Conservation (phyloP, 169 alveolate species). For the Theileria parva region DNA sequence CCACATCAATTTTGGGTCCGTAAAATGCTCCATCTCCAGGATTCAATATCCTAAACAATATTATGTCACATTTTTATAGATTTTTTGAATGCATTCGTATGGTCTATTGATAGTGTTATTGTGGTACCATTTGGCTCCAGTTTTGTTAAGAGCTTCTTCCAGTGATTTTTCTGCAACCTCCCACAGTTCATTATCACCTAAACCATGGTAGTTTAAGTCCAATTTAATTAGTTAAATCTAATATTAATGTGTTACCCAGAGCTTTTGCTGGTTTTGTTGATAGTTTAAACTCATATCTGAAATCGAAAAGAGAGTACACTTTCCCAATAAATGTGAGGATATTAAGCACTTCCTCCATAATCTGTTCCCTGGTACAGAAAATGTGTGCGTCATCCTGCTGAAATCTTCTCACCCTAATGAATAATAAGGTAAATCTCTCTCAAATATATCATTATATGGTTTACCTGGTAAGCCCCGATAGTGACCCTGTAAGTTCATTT, state of each 20-base stretch:
- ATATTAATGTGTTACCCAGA: slow-evolving; percentile 43
- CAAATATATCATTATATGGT: background rate
- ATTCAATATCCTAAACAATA: slow-evolving; percentile 76
- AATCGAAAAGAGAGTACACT: slow-evolving; percentile 92
- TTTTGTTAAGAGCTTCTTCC: slow-evolving; percentile 88
- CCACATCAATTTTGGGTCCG: slow-evolving; percentile 99
- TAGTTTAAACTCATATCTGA: slow-evolving; percentile 89
- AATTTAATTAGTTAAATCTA: background rate
- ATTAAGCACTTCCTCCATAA: slow-evolving; percentile 88
- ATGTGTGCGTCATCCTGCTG: slow-evolving; percentile 99
- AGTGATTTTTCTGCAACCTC: slow-evolving; percentile 93
- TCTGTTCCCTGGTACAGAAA: slow-evolving; percentile 95
- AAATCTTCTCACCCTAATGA: slow-evolving; percentile 94
- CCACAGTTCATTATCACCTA: slow-evolving; percentile 94
- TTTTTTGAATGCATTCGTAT: background rate
- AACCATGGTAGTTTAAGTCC: background rate
- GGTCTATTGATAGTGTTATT: too few species aligned
- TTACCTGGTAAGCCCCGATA: slow-evolving; percentile 91
- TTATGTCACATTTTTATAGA: background rate
- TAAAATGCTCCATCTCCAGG: slow-evolving; percentile 99
- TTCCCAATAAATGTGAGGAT: slow-evolving; percentile 90
- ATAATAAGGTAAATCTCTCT: background rate
- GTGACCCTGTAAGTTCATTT: slow-evolving; percentile 97
- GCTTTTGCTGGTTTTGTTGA: slow-evolving; percentile 97
- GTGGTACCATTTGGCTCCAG: slow-evolving; percentile 87